Base-by-base conservation (phyloP, 345 rosid genomes). In the Aquilaria malaccensis region DNA sequence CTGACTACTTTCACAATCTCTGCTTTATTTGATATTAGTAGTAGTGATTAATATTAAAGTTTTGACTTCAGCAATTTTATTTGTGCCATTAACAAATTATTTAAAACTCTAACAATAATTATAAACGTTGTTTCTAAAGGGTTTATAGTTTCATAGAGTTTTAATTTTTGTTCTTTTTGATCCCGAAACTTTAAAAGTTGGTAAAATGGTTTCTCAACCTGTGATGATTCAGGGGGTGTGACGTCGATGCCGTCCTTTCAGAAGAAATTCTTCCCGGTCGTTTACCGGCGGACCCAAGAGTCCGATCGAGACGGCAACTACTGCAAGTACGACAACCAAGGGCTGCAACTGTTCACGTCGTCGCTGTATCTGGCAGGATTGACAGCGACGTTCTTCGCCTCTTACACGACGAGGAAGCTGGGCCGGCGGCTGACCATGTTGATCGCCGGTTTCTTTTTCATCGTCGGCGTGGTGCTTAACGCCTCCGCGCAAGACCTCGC, bases 311-410 rank as follows among this genome's bases (percentile, higher is more conserved):
- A 37, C 13, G 80, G 84, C 61, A 81, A 90, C 64, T 90, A 90
- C 68, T 90, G 97, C 90, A 77, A 85, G 64, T 90, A 90, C 56
- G 97, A 90, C 62, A 90, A 85, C 57, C 92, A 90, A 71, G 90
- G 90, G 22, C 67, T 90, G 62, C 92, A 85, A 33, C 68, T 90
- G 56, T 90, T 90, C 84, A 87, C 97, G 3, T 90, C 95, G 2
- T 90, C 97, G 2, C 80, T 90, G 29, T 90, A 90, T 73, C 71
- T 90, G 66, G 97, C 97, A 1, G 97, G 95, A 13, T 68, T 90
- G 52, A 77, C 83, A 1, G 75, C 97, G 7, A 90, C 97, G 45
- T 87, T 90, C 83, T 85, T 85, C 47, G 97, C 97, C 15, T 87
- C 95, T 30, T 87, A 85, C 76, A 90, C 97, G 37, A 90, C 97